These are phyloP conservation scores for Hyphopichia burtonii DNA, from an alignment of 1,139 yeast genomes.

Conservation along the genomic window DNA sequence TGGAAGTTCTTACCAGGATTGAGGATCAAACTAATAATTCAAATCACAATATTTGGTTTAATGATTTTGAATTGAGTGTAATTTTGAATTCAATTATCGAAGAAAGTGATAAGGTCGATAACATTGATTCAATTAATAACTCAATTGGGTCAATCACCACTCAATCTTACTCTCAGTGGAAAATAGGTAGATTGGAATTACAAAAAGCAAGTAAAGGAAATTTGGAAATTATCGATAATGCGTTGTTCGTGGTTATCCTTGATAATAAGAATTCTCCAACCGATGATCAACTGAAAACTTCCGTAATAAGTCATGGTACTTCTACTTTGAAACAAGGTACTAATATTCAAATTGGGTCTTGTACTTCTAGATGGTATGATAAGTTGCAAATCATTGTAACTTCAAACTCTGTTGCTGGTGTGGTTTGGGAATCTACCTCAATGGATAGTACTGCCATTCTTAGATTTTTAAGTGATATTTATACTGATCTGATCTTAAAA, in stretches of 20 bases:
- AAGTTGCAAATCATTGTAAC: slow-evolving; percentile 70
- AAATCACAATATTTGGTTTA: slow-evolving; percentile 43
- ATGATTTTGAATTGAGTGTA: slow-evolving; percentile 53
- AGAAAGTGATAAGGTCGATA: slow-evolving; percentile 39
- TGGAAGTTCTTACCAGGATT: slow-evolving; percentile 53
- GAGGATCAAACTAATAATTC: slow-evolving; percentile 12
- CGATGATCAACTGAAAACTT: slow-evolving; percentile 48
- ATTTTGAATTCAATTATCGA: slow-evolving; percentile 50
- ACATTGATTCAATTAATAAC: slow-evolving; percentile 45
- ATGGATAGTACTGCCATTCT: slow-evolving; percentile 78
- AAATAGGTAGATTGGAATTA: slow-evolving; percentile 51
- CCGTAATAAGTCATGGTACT: slow-evolving; percentile 62
- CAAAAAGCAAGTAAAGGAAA: slow-evolving; percentile 42
- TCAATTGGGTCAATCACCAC: slow-evolving; percentile 73
- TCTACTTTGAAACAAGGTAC: slow-evolving; percentile 49
- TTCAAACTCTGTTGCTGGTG: slow-evolving; percentile 69
- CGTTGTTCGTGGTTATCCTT: slow-evolving; percentile 65
- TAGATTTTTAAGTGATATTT: slow-evolving; percentile 71
- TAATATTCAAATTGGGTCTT: slow-evolving; percentile 70
- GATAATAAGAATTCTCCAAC: slow-evolving; percentile 53
- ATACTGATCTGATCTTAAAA: slow-evolving; percentile 70
- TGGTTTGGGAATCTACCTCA: slow-evolving; percentile 73
- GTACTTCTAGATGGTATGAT: slow-evolving; percentile 80
- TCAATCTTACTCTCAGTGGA: slow-evolving; percentile 65
- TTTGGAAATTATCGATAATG: slow-evolving; percentile 54